Evolutionary conservation across 192 early-diverging fungal genomes (phyloP).

Genomic region (Coemansia asiatica): DNA sequence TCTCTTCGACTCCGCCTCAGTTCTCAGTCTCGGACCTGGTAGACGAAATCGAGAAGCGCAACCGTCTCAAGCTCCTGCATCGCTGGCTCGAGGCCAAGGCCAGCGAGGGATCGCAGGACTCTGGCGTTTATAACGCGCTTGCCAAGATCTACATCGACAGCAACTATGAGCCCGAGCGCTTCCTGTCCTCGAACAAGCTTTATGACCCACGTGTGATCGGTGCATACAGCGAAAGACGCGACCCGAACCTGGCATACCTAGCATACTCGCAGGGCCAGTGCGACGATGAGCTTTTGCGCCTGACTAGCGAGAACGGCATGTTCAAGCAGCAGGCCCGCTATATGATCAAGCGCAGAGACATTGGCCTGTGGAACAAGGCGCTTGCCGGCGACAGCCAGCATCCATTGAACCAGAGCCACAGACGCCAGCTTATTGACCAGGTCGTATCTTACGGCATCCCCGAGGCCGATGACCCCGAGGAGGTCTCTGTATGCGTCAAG

Average conservation of each 20-base stretch:
- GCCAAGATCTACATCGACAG: constrained; percentile 99
- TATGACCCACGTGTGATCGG: constrained; percentile 93
- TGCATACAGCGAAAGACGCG: constrained; percentile 98
- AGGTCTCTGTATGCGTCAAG: constrained; percentile 96
- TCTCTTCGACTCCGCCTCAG: constrained; percentile 79
- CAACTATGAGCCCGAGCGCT: constrained; percentile 97
- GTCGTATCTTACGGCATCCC: constrained; percentile 86
- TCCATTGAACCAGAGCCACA: constrained; percentile 64
- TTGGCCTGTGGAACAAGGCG: constrained; percentile 81
- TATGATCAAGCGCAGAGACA: constrained; percentile 85
- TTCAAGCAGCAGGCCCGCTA: constrained; percentile 99
- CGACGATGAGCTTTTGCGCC: constrained; percentile 89
- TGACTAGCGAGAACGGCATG: constrained; percentile 98
- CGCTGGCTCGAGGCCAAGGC: constrained; percentile 92
- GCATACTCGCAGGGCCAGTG: constrained; percentile 94
- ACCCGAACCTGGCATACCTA: constrained; percentile 93
- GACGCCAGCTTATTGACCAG: constrained; percentile 92
- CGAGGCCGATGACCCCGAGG: constrained; percentile 94
- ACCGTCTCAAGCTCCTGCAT: constrained; percentile 91
- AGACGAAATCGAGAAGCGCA: constrained; percentile 92
- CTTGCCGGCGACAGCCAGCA: constrained; percentile 69
- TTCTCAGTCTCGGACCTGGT: constrained; percentile 86
- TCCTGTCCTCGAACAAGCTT: constrained; percentile 73
- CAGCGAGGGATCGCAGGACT: constrained; percentile 84
- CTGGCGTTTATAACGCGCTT: constrained; percentile 93